phyloP scores from a whole-genome alignment of 768 basidiomycete genomes.

The Pleurotus tuoliensis region DNA sequence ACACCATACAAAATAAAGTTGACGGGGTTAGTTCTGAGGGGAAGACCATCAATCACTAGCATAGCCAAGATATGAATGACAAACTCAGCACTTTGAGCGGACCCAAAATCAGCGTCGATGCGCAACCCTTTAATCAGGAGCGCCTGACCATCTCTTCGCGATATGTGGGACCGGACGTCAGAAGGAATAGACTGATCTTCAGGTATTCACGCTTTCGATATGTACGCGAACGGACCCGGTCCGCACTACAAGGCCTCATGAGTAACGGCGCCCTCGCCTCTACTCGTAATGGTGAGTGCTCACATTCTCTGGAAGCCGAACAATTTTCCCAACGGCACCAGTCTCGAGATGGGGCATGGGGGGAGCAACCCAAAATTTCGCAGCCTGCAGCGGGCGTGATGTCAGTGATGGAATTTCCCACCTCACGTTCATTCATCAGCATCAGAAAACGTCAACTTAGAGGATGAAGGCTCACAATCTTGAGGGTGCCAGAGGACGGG shows the following conservation, averaged over 20 bases:
- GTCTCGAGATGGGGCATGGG: conserved; percentile 2
- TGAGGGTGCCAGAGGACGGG: background rate
- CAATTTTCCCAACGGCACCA: conserved; percentile 44
- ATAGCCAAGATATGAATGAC: too few relatives aligned
- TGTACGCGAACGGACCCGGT: conserved; percentile 17
- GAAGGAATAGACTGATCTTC: conserved; percentile 32
- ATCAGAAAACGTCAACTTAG: background rate
- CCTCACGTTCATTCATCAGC: background rate
- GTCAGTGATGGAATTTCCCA: background rate
- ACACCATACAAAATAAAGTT: background rate
- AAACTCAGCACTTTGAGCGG: conserved; percentile 2
- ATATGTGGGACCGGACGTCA: conserved; percentile 15
- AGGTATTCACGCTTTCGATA: conserved; percentile 30
- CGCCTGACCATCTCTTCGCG: conserved; percentile 18
- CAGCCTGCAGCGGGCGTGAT: conserved; percentile 2
- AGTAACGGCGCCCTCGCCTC: too few relatives aligned
- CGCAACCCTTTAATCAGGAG: conserved; percentile 28
- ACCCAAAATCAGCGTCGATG: conserved; percentile 30
- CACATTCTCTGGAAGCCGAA: conserved; percentile 51
- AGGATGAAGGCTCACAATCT: background rate
- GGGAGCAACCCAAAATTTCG: background rate
- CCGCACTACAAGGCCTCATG: conserved; percentile 3
- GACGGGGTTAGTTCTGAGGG: background rate
- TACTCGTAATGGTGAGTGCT: conserved; percentile 12
- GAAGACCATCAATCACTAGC: too few relatives aligned